Evolutionary conservation across 2,329 filamentous ascomycete species (phyloP).

Genomic region (Hortaea werneckii): DNA sequence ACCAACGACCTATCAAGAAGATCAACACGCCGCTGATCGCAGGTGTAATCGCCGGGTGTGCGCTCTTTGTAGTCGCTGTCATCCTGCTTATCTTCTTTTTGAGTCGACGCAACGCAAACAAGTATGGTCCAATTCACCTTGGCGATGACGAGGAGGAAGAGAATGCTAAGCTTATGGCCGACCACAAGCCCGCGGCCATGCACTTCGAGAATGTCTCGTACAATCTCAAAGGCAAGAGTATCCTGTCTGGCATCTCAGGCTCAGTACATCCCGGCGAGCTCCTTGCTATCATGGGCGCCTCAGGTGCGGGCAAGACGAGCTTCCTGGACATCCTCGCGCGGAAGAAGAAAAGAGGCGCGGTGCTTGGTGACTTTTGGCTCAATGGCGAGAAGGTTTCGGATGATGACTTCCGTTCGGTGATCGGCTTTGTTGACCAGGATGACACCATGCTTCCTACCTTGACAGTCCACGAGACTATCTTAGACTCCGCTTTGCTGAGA

Average conservation of each 20-base stretch:
- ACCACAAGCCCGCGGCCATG: constrained; percentile 82
- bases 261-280: constrained; percentile 91
- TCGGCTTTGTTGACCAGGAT: constrained; percentile 96
- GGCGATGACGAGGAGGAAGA: constrained; percentile 79
- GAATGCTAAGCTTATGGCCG: constrained; percentile 71
- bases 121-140: constrained; percentile 65
- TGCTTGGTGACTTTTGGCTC: constrained; percentile 75
- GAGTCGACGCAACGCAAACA: constrained; percentile 55
- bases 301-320: constrained; percentile 92
- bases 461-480: constrained; percentile 94
- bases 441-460: constrained; percentile 93
- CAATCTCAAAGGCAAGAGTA: constrained; percentile 74
- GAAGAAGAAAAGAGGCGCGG: constrained; percentile 85
- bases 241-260: constrained; percentile 69
- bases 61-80: constrained; percentile 78
- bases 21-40: constrained; percentile 97
- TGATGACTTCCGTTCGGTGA: constrained; percentile 76
- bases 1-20: constrained; percentile 74
- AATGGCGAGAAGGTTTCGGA: constrained; percentile 87
- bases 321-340: constrained; percentile 92
- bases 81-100: constrained; percentile 82
- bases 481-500: constrained; percentile 83
- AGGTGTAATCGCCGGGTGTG: constrained; percentile 75
- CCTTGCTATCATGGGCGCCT: constrained; percentile 96
- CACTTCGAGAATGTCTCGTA: constrained; percentile 86